A percentile compares a stretch with the other conserved stretches of the same genome.
Conservation (phyloP, 345 rosid genomes). For the Aquilaria yunnanensis region DNA sequence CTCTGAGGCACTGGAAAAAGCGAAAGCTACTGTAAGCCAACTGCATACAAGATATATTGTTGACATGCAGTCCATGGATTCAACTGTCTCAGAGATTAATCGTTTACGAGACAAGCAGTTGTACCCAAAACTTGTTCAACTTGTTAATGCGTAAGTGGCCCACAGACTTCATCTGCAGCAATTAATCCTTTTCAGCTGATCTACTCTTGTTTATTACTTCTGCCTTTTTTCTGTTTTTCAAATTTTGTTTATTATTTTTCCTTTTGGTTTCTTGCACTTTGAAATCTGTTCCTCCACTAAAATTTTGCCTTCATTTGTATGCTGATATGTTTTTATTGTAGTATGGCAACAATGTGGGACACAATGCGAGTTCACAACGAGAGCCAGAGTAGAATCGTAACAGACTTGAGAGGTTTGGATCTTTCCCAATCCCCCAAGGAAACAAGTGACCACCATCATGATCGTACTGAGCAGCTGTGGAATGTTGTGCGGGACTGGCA, state of each 20-base stretch:
- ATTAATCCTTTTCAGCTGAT: background rate
- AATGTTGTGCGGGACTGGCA: constrained; percentile 81
- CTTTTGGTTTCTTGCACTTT: background rate
- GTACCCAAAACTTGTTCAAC: constrained; percentile 73
- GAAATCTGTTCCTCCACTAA: background rate
- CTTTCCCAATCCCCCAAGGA: constrained; percentile 48
- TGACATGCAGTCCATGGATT: constrained; percentile 99
- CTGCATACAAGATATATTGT: constrained; percentile 96
- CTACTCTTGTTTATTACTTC: background rate
- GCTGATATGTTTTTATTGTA: constrained; percentile 22
- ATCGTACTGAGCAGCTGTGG: constrained; percentile 62
- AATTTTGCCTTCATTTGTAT: background rate
- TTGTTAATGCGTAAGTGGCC: constrained; percentile 78
- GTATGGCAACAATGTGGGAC: constrained; percentile 93
- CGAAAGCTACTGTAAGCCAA: constrained; percentile 86
- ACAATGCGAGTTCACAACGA: constrained; percentile 63
- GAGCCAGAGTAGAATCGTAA: constrained; percentile 41
- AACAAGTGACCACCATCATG: constrained; percentile 70
- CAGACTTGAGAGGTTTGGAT: constrained; percentile 35
- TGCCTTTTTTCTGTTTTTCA: background rate
- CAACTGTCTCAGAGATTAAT: constrained; percentile 90
- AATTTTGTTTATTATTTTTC: background rate
- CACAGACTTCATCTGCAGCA: no score
- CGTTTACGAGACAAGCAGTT: constrained; percentile 86
- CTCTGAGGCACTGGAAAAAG: constrained; percentile 77